These are phyloP conservation scores for Xerocomellus dryophilus DNA, from an alignment of 768 basidiomycete species.

Conservation along the genomic window DNA sequence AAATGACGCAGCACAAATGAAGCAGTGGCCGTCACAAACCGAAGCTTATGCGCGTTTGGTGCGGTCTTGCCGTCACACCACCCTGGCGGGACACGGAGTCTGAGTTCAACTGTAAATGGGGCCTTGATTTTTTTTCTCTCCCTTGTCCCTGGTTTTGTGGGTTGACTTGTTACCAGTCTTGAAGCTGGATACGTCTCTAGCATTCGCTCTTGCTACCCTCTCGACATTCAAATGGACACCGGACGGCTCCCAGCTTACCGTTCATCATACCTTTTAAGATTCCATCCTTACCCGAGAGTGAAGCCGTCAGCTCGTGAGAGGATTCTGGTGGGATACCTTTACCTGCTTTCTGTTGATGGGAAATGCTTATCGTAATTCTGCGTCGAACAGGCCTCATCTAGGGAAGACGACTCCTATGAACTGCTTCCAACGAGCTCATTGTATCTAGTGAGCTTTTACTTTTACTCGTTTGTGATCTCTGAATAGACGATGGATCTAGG, in stretches of 20 bases:
- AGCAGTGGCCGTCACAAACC: conserved; percentile 14
- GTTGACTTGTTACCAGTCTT: conserved; percentile 2
- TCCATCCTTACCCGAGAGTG: conserved; percentile 29
- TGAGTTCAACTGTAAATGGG: conserved; percentile 20
- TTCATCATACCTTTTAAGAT: conserved; percentile 28
- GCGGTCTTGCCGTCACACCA: conserved; percentile 25
- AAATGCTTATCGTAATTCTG: conserved; percentile 3
- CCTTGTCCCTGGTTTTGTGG: not conserved
- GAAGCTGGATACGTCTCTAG: not conserved
- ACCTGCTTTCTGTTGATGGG: conserved; percentile 5
- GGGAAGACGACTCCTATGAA: not conserved
- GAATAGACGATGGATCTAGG: conserved; percentile 10
- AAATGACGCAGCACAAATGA: conserved; percentile 5
- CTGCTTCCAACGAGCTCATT: not conserved
- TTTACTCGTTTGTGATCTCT: not conserved
- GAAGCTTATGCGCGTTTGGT: conserved; percentile 23
- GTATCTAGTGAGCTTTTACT: conserved; percentile 3
- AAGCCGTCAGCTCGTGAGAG: conserved; percentile 25
- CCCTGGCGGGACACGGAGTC: conserved; percentile 23
- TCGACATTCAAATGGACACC: conserved; percentile 15
- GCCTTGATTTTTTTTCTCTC: not conserved
- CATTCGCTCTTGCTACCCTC: not conserved
- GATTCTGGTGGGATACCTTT: conserved; percentile 18
- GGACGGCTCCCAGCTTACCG: conserved; percentile 23
- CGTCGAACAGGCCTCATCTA: conserved; percentile 9